phyloP scores from a whole-genome alignment of 2,329 filamentous ascomycete genomes.

The Calycina marina region DNA sequence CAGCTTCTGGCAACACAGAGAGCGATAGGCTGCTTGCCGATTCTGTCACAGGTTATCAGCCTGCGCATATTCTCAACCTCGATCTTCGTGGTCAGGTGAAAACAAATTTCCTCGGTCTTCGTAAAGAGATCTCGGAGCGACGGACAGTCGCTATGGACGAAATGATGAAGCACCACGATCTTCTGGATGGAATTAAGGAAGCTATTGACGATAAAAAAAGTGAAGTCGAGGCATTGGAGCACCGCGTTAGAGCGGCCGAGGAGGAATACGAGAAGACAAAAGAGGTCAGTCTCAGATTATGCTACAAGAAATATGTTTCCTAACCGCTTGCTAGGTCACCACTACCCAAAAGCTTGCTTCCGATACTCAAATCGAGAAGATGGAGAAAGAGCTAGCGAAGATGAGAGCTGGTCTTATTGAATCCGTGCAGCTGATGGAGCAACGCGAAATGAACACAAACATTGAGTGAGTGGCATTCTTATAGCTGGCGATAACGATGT shows the following conservation, averaged over 20 bases:
- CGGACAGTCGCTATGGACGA: constrained; percentile 69
- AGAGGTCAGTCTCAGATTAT: too few relatives aligned
- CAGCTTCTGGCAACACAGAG: constrained; percentile 26
- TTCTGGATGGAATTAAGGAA: constrained; percentile 89
- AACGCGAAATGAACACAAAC: constrained; percentile 89
- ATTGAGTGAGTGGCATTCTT: constrained; percentile 55
- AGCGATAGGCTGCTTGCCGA: constrained; percentile 73
- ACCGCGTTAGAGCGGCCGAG: constrained; percentile 74
- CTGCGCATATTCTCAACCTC: constrained; percentile 73
- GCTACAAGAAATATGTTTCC: too few relatives aligned
- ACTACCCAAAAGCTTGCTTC: constrained; percentile 76
- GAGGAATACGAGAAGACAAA: constrained; percentile 91
- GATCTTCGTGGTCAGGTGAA: constrained; percentile 77
- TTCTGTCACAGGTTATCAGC: constrained; percentile 72
- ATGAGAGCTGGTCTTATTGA: constrained; percentile 77
- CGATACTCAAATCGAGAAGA: constrained; percentile 92
- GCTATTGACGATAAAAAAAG: constrained; percentile 90
- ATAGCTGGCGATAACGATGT: neutral
- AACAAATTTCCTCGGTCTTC: constrained; percentile 58
- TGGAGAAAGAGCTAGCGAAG: constrained; percentile 94
- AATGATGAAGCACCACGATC: constrained; percentile 88
- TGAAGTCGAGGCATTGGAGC: constrained; percentile 83
- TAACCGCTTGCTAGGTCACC: constrained; percentile 39
- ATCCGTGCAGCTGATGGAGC: constrained; percentile 81
- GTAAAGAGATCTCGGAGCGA: constrained; percentile 86